Base-by-base conservation (phyloP, 1,284 basidiomycete genomes). In the Anthracocystis setariae region DNA sequence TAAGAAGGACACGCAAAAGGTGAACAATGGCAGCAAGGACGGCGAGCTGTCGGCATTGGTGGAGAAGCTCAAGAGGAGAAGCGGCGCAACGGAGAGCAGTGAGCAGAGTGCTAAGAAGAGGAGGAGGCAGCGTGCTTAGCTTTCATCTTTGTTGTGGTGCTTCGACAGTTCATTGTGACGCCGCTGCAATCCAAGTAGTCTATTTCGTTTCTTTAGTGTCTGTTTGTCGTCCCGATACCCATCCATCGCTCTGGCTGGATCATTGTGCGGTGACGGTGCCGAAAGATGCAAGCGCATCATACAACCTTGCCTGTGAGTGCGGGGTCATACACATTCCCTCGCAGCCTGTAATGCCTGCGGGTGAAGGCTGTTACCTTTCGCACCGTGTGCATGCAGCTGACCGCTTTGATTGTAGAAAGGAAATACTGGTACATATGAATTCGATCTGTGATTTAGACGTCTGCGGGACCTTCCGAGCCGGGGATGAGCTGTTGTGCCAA, bases 401-500 rank as follows among this genome's bases (percentile, higher is more conserved):
- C 25, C 48, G 39, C 33, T 33, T 39, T 33, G 7, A 39, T 38
- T 50, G 23, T 40, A 15, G 35, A 38, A 18, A 38, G 21, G 20
- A 15, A 25, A 24, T 63, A 69, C 58, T 59, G 59, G 66, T 68
- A 68, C 65, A 68, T 13, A 40, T 13, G n/a, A 15, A 15, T 37
- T 37, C 17, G 35, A 5, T 37, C 8, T 17, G 17, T 37, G 13
- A 15, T 27, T 47, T 42, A 60, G 3, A 58, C 42, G 37, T 61
- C 65, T 46, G 61, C 60, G 8, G 73, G 73, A 33, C 73, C 73
- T 45, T 75, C 73, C 13, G 68, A 71, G 18, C 73, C 73, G 8
- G 73, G 73, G 13, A 75, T 64, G 43, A 75, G 73, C 73, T 75
- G 46, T 13, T 38, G 23, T 7, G 15, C 12, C 20, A 17, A 27